Base-by-base conservation (phyloP, 192 early-diverging fungal species). In the Powellomyces hirtus region DNA sequence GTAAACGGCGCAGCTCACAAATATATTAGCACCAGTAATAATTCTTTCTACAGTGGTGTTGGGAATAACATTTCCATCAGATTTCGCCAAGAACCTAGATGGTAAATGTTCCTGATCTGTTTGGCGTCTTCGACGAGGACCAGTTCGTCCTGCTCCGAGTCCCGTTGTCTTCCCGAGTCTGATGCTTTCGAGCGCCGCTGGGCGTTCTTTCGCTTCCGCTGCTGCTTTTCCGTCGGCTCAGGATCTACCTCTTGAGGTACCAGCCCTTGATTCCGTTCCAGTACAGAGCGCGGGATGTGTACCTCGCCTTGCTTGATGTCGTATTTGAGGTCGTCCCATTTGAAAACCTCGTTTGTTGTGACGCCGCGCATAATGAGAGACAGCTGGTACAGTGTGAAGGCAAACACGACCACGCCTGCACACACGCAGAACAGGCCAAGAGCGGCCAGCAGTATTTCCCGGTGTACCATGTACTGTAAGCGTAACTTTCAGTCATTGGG, bases 301-400 rank as follows among this genome's bases (percentile, higher is more conserved):
- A 81, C 40, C 20, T 58, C 38, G 5, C 68, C 67, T 31, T 68
- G 38, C 42, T 68, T 36, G 14, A 82, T 70, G 31, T 71, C 74
- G 55, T 72, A 68, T 8, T 42, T 62, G 22, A 83, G 18, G 56
- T 83, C 81, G 18, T 79, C 79, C 81, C 81, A 83, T 55, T 83
- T 83, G 64, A 81, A 78, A 7, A 64, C 22, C 55, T 83, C 81
- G 46, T 83, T 83, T 24, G 81, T 75, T 0, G 81, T 80, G 24
- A 70, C 45, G 1, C 74, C 79, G 36, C 57, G 59, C 18, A 62
- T 27, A 1, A 80, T 71, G 14, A 81, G 38, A 30, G 52, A 72
- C 2, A 77, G 53, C 44, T 83, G 76, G 49, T 83, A 79, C 4
- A 38, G 2, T 38, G 55, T 66, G 65, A 83, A 83, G 4, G 40